Base-by-base conservation (phyloP, 805 yeast genomes). In the Lachancea sp. region DNA sequence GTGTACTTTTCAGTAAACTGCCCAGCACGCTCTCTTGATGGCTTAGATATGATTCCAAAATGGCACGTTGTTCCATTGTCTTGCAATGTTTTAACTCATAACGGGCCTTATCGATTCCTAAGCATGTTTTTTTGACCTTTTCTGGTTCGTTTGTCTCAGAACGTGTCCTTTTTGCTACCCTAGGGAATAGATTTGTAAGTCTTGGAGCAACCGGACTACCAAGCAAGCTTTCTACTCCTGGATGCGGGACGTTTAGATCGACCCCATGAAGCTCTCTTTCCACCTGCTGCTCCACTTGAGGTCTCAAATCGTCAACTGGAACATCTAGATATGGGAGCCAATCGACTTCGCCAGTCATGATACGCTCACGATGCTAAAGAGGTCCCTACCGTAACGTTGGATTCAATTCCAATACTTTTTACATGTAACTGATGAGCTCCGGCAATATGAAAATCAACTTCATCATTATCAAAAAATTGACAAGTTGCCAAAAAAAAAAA, bases 1-100 rank as follows among this genome's bases (percentile, higher is more conserved):
- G 41, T 9, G 63, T 54, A 45, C 64, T 63, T 5, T 65, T 57
- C 22, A 64, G 41, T 15, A 72, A 34, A 8, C 41, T 46, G 26
- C 59, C 51, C 17, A 77, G 53, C n/a, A 69, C 64, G 15, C 75
- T 33, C 8, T 52, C 41, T 34, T 62, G 58, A 33, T 64, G 61
- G 28, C 56, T 51, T 29, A 65, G 44, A 43, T 59, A 64, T 1
- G 60, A 40, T 17, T 55, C 47, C 3, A 56, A 42, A 7, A 47
- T 50, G 11, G 54, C 55, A 4, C 62, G 42, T 4, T 40, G 37
- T 3, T 58, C 62, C 7, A 42, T 30, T 20, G 44, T 46, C 36
- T 43, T 24, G 9, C 29, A n/a, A 20, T 28, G 29, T 6, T 23
- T 30, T 23, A 41, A 8, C 16, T 55, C 55, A 49, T 69, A 69